These are phyloP conservation scores for Schizophyllum commune DNA, from an alignment of 1,284 basidiomycete genomes.

Conservation along the genomic window DNA sequence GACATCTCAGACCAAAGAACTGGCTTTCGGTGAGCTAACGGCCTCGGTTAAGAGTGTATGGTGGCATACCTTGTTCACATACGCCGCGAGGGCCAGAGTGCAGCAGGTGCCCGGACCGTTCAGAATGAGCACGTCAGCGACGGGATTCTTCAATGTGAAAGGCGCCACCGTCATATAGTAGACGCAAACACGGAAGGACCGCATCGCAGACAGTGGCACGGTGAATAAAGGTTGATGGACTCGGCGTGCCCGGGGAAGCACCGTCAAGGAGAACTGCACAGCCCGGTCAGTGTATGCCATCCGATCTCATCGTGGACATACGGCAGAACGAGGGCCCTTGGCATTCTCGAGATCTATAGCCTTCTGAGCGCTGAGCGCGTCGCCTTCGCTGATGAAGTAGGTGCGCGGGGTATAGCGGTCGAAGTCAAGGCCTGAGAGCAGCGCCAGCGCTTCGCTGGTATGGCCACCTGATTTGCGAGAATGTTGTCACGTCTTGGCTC, in stretches of 20 bases:
- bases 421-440: slow-evolving; percentile 75
- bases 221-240: slow-evolving; percentile 76
- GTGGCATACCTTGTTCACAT: slow-evolving; percentile 64
- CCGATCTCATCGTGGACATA: slow-evolving; percentile 3
- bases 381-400: slow-evolving; percentile 83
- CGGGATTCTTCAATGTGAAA: slow-evolving; percentile 29
- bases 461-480: slow-evolving; percentile 69
- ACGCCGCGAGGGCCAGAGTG: slow-evolving; percentile 66
- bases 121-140: slow-evolving; percentile 77
- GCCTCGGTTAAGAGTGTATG: not conserved
- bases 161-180: slow-evolving; percentile 50
- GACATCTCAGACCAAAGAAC: slow-evolving; percentile 70
- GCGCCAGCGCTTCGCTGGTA: slow-evolving; percentile 79
- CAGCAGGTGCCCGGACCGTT: slow-evolving; percentile 97
- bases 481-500: slow-evolving; percentile 4
- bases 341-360: slow-evolving; percentile 55
- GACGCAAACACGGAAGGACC: slow-evolving; percentile 53
- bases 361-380: slow-evolving; percentile 71
- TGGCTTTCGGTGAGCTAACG: slow-evolving; percentile 25
- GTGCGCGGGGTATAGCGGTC: slow-evolving; percentile 68
- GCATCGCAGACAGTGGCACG: slow-evolving; percentile 54
- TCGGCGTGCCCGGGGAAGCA: slow-evolving; percentile 76
- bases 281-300: slow-evolving; percentile 5
- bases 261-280: slow-evolving; percentile 44
- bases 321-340: slow-evolving; percentile 11